Percentiles rank a stretch among this genome's conserved stretches.
phyloP scores from a whole-genome alignment of 1,284 basidiomycete genomes.

The Pterula multifida region DNA sequence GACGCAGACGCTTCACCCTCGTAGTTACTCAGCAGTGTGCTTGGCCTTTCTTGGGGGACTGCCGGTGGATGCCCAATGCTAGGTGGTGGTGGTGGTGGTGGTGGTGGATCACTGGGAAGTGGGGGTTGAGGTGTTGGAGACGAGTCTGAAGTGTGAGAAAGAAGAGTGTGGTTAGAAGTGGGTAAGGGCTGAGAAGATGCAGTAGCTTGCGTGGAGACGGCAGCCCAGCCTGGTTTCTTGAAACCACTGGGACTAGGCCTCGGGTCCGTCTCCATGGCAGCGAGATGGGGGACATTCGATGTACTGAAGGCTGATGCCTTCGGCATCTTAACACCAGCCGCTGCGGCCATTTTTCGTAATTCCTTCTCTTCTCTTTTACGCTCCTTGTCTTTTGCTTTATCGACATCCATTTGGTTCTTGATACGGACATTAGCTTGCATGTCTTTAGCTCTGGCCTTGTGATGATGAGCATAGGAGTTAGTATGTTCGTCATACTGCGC shows the following conservation, averaged over 20 bases:
- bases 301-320: constrained; percentile 10
- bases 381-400: constrained; percentile 72
- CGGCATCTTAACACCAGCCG: constrained; percentile 56
- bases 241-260: constrained; percentile 19
- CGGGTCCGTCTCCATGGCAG: constrained; percentile 19
- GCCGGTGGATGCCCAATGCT: constrained; percentile 5
- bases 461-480: constrained; percentile 75
- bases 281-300: constrained; percentile 37
- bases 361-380: constrained; percentile 72
- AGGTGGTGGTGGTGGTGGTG: background rate
- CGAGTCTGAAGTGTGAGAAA: constrained; percentile 51
- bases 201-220: constrained; percentile 20
- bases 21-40: too few species aligned
- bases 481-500: constrained; percentile 79
- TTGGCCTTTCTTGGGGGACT: too few species aligned
- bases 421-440: constrained; percentile 60
- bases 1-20: too few species aligned
- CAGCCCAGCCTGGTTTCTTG: constrained; percentile 52
- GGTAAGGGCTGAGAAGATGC: constrained; percentile 13
- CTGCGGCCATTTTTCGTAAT: constrained; percentile 65
- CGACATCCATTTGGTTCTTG: constrained; percentile 47
- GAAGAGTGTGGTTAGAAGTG: constrained; percentile 27
- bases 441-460: constrained; percentile 65
- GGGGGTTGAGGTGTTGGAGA: constrained; percentile 13
- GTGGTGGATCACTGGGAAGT: background rate